Base-by-base conservation (phyloP, 805 yeast species). In the Saturnispora quitensis region DNA sequence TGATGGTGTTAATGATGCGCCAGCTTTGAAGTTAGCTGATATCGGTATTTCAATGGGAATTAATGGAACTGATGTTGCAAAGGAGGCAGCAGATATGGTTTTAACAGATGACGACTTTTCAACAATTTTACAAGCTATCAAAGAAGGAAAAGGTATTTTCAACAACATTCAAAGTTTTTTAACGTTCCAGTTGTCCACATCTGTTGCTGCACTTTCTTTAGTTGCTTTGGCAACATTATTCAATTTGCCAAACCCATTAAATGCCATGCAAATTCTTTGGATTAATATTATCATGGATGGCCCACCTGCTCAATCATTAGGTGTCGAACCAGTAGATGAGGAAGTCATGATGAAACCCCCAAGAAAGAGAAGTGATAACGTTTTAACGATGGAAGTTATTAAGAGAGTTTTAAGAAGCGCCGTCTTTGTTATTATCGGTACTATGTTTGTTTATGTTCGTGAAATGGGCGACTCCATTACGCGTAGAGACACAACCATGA, bases 251-350 rank as follows among this genome's bases (percentile, higher is more conserved):
- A 90, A 89, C 60, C 99, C 99, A 10, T 76, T 91, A 60, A 91
- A 91, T 65, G 97, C 99, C 28, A 91, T 91, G 99, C 98, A 93
- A 73, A 93, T 91, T 60, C 73, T 91, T 61, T 91, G 98, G 97
- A 91, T 91, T 66, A 91, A 91, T 66, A 93, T 91, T 56, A 75
- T 91, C 53, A 91, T 91, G 99, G 99, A 91, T 71, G 99, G 99
- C 1, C 99, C 99, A 10, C 99, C 99, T 4, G 98, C 98, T 1
- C 99, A 91, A 71, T 86, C 96, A 0, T 73, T 91, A 43, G 99
- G 99, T 53, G 98, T 93, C 33, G 99, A 91, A 69, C 95, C 97
- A 1, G 98, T 91, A 13, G 98, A 91, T 63, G 89, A 86, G 55
- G 95, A 86, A 65, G 96, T 91, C 38, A 90, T 91, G 97, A 81